Percentiles rank a stretch among this genome's conserved stretches.
Evolutionary conservation across 805 yeast species (phyloP).

Genomic region (Grigorovia transvaalensis): DNA sequence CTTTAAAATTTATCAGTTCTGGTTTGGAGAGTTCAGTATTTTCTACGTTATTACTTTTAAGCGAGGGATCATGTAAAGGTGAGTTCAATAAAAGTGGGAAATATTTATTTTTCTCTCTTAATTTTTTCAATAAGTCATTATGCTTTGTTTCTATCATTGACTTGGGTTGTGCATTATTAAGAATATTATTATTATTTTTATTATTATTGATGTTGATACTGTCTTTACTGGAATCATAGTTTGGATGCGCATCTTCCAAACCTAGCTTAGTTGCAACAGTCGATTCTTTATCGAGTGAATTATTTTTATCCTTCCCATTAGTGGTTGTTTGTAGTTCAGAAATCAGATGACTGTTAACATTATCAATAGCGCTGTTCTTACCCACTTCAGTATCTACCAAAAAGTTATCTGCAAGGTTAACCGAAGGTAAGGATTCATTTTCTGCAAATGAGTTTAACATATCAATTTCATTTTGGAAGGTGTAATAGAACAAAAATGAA

Average conservation of each 20-base stretch:
- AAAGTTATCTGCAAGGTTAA: constrained; percentile 6
- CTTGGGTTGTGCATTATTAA: background rate
- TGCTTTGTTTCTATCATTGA: background rate
- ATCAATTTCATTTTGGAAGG: constrained; percentile 29
- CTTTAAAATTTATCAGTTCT: constrained; percentile 5
- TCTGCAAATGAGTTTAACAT: constrained; percentile 29
- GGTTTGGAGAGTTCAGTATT: constrained; percentile 1
- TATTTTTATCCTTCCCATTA: background rate
- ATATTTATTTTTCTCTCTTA: constrained; percentile 30
- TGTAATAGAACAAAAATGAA: constrained; percentile 25
- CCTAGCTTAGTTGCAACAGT: too few relatives aligned
- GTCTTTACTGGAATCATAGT: too few relatives aligned
- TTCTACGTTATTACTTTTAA: constrained; percentile 4
- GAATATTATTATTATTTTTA: background rate
- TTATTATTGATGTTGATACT: background rate
- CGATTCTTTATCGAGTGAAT: too few relatives aligned
- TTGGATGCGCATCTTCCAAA: too few relatives aligned
- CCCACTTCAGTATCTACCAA: background rate
- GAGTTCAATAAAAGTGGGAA: constrained; percentile 29
- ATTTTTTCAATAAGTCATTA: constrained; percentile 1
- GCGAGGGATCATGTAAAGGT: constrained; percentile 12
- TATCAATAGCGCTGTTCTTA: background rate
- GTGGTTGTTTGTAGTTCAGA: background rate
- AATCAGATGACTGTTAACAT: background rate
- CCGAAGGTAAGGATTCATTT: constrained; percentile 26